Evolutionary conservation across 2,329 filamentous ascomycete species (phyloP), one percentile per base, ranked within the genome.

Genomic region (Neonectria faginata): DNA sequence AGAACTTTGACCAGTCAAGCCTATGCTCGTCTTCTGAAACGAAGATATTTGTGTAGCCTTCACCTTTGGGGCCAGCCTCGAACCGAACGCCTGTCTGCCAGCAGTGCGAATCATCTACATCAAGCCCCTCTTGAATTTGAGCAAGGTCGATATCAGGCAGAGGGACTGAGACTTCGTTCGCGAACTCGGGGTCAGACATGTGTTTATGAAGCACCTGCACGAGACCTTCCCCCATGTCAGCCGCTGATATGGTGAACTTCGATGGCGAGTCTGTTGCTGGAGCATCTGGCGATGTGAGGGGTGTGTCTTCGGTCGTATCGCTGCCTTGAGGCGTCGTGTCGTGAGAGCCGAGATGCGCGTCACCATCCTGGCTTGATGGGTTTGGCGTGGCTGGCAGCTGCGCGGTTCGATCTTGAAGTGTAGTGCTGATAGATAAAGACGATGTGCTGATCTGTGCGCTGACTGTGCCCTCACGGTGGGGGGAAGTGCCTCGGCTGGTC

Each of bases 121-220:
- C 12, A 20, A 52, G 50, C 29, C 22, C 22, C 9, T 36, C 29
- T 39, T 25, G 16, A 31, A 52, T 20, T 5, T 11, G 5, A 20
- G 10, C n/a, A 42, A 22, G 47, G 45, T 52, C 25, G 12, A 59
- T 59, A n/a, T 9, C 5, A 25, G 47, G 56, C 10, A 27, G 22
- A 33, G 45, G 45, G 31, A 59, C 36, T 3, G 22, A 59, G 47
- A 59, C 33, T 20, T 51, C 22, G 12, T 52, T 52, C 10, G 22
- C 56, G 25, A 59, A 59, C 16, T 44, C 56, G 22, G 45, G 36
- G 8, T 44, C 22, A 31, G 56, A 42, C 20, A 52, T 59, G 47
- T 36, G 6, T 44, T 16, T 52, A 16, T n/a, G 8, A 29, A 58
- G 56, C 18, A 33, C 57, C 22, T 14, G 50, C 10, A 52, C 31